A percentile compares a stretch with the other conserved stretches of the same genome.
phyloP scores from a whole-genome alignment of 768 basidiomycete genomes.

The Xerocomellus amylosporus region DNA sequence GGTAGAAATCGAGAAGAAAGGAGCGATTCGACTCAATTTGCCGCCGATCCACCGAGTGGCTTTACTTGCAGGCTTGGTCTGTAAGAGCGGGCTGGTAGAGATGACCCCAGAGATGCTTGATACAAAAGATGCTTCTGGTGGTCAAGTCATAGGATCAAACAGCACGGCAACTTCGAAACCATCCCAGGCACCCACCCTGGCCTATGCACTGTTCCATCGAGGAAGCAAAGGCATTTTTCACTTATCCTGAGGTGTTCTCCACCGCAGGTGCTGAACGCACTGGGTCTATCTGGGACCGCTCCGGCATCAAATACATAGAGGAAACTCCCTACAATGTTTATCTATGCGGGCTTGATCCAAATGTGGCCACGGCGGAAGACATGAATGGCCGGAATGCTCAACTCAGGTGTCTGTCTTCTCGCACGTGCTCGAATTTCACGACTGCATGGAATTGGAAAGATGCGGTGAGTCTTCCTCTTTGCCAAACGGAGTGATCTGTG shows the following conservation, averaged over 20 bases:
- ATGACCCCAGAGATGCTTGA: conserved; percentile 58
- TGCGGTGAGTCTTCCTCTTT: no score
- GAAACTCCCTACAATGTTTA: conserved; percentile 4
- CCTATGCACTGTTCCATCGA: no score
- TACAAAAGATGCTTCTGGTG: conserved; percentile 11
- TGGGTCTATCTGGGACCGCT: neutral
- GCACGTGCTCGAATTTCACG: no score
- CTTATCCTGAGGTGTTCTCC: no score
- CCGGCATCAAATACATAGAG: neutral
- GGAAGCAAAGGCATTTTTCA: no score
- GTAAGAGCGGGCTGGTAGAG: conserved; percentile 60
- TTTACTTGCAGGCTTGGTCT: conserved; percentile 58
- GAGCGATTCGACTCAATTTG: conserved; percentile 45
- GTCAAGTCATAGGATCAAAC: no score
- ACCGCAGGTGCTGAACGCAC: neutral
- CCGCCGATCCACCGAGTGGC: conserved; percentile 51
- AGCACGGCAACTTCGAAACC: no score
- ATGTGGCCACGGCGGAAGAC: no score
- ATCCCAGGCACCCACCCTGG: no score
- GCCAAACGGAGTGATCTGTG: no score
- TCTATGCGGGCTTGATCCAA: conserved; percentile 7
- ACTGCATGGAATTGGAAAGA: no score
- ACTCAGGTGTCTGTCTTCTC: neutral
- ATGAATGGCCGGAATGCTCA: neutral
- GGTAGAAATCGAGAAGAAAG: conserved; percentile 54